phyloP scores from a whole-genome alignment of 208 protist species.

The Endotrypanum monterogeii region DNA sequence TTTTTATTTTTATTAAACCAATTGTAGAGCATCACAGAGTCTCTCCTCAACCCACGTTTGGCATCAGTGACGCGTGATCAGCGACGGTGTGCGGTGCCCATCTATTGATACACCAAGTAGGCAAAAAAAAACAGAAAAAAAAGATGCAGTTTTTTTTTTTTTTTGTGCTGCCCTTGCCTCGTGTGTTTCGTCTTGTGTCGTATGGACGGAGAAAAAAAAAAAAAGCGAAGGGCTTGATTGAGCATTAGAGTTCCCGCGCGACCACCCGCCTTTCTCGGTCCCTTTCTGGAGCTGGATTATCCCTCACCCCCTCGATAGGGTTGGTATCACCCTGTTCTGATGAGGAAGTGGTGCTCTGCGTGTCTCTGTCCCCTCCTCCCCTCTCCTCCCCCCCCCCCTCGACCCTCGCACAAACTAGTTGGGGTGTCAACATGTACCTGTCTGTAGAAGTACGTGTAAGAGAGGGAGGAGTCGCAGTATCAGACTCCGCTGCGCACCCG shows the following conservation, averaged over 20 bases:
- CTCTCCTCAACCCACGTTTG: neutral
- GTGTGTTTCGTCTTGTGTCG: neutral
- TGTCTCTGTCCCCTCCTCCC: too few species aligned
- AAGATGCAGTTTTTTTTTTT: too few species aligned
- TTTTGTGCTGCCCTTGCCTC: neutral
- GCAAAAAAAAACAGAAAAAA: too few species aligned
- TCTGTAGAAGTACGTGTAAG: too few species aligned
- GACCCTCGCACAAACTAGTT: too few species aligned
- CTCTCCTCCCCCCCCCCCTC: too few species aligned
- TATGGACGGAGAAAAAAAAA: neutral
- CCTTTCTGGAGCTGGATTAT: neutral
- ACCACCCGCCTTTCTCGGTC: neutral
- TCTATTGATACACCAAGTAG: neutral
- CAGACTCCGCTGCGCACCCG: too few species aligned
- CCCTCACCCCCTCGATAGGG: neutral
- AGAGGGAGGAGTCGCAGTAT: too few species aligned
- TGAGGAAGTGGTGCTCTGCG: neutral
- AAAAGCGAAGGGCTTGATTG: too few species aligned
- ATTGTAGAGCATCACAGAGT: too few species aligned
- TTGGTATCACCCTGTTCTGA: neutral
- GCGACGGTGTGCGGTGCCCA: neutral
- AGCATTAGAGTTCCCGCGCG: neutral
- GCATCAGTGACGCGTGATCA: neutral
- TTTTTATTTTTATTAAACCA: neutral
- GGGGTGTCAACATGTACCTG: too few species aligned